These are phyloP conservation scores for Laetiporus sulphureus DNA, from an alignment of 1,284 basidiomycete species.

Conservation along the genomic window DNA sequence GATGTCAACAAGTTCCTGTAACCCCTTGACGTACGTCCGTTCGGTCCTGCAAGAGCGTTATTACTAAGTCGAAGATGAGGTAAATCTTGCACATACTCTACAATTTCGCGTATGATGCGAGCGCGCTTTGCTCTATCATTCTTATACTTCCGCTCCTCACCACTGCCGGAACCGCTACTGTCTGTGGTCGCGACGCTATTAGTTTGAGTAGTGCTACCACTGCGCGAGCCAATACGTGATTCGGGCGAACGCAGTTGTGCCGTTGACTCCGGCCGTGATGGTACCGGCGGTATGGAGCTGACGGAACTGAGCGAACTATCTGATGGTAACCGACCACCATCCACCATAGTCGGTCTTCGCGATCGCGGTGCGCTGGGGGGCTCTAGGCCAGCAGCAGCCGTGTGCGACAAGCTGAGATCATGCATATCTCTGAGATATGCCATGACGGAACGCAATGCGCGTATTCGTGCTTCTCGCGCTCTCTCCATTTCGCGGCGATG, in stretches of 20 bases:
- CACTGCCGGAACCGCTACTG: conserved; percentile 48
- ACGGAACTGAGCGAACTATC: conserved; percentile 26
- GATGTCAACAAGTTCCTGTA: conserved; percentile 91
- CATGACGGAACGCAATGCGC: conserved; percentile 85
- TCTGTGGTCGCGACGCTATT: conserved; percentile 70
- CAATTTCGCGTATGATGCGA: conserved; percentile 79
- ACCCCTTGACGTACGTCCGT: conserved; percentile 88
- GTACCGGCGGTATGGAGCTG: conserved; percentile 19
- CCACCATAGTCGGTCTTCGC: conserved; percentile 57
- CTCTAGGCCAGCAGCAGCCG: conserved; percentile 39
- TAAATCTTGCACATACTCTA: conserved; percentile 52
- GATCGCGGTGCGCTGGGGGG: conserved; percentile 35
- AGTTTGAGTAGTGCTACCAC: conserved; percentile 55
- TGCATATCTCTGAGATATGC: conserved; percentile 93
- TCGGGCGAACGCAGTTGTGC: conserved; percentile 58
- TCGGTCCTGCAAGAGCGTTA: conserved; percentile 63
- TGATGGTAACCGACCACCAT: conserved; percentile 48
- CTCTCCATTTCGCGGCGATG: conserved; percentile 64
- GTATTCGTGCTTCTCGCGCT: conserved; percentile 60
- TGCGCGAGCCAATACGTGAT: conserved; percentile 48
- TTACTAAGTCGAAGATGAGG: conserved; percentile 13
- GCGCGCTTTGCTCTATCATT: conserved; percentile 79
- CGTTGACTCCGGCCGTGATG: conserved; percentile 29
- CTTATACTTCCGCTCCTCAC: conserved; percentile 79
- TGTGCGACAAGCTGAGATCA: conserved; percentile 67